Percentiles rank a stretch among this genome's conserved stretches.
These are phyloP conservation scores for Aristolochia contorta DNA, from an alignment of 164 flowering plant species.

Conservation along the genomic window DNA sequence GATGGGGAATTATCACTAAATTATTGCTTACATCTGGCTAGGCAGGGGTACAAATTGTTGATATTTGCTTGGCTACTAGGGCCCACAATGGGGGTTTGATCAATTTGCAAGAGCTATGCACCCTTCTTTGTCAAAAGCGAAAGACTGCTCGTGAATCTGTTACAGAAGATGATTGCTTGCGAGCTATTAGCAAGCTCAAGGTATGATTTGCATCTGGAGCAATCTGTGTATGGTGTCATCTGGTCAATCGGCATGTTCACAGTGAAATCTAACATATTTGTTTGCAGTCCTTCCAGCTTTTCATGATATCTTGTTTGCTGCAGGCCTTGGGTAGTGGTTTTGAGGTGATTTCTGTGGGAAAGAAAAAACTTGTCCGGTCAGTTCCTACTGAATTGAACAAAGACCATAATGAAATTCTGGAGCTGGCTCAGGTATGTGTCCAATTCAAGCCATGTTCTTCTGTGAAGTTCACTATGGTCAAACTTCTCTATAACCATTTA, in stretches of 20 bases:
- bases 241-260: no score
- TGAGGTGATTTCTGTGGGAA: conserved; percentile 92
- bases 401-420: conserved; percentile 94
- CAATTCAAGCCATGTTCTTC: background rate
- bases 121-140: conserved; percentile 62
- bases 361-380: conserved; percentile 82
- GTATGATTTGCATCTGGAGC: conserved; percentile 22
- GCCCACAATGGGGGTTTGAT: conserved; percentile 89
- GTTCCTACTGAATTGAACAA: conserved; percentile 97
- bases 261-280: background rate
- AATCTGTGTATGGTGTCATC: no score
- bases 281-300: background rate
- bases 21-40: conserved; percentile 21
- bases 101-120: conserved; percentile 77
- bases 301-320: background rate
- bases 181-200: conserved; percentile 93
- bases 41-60: conserved; percentile 94
- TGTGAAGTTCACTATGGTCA: background rate
- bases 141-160: conserved; percentile 80
- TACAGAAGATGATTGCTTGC: conserved; percentile 93
- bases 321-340: conserved; percentile 89
- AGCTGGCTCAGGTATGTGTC: conserved; percentile 75
- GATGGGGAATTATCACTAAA: no score
- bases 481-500: no score
- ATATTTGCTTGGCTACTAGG: conserved; percentile 91